A percentile compares a stretch with the other conserved stretches of the same genome.
phyloP scores from a whole-genome alignment of 805 yeast genomes.

The Suhomyces kilbournensis region DNA sequence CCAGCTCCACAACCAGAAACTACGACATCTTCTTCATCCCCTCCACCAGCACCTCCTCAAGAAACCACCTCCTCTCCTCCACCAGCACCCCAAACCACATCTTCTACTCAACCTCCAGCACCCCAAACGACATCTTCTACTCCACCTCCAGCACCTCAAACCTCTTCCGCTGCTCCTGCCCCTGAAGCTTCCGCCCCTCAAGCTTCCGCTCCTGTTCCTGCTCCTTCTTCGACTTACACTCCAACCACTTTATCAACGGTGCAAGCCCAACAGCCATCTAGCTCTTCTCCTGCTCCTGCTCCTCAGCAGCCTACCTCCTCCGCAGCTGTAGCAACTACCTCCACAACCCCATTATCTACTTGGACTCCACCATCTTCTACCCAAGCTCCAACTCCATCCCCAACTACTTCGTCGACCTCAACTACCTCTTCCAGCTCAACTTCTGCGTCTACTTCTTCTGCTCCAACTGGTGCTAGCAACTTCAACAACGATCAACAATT shows the following conservation, averaged over 20 bases:
- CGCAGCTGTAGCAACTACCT: constrained; percentile 4
- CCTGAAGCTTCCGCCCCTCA: background rate
- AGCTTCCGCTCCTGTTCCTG: constrained; percentile 1
- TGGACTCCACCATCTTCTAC: background rate
- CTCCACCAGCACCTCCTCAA: background rate
- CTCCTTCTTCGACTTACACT: constrained; percentile 10
- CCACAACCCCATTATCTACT: constrained; percentile 1
- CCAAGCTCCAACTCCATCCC: constrained; percentile 2
- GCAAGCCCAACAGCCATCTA: constrained; percentile 13
- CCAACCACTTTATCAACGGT: constrained; percentile 7
- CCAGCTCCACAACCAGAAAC: constrained; percentile 2
- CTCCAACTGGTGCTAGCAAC: constrained; percentile 11
- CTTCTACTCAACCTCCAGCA: constrained; percentile 2
- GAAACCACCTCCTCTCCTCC: background rate
- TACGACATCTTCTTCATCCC: constrained; percentile 10
- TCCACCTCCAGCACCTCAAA: background rate
- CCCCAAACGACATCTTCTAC: background rate
- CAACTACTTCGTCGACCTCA: constrained; percentile 8
- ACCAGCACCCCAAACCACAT: background rate
- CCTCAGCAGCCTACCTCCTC: background rate
- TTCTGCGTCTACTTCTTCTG: constrained; percentile 10
- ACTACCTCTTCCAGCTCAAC: constrained; percentile 11
- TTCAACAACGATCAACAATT: constrained; percentile 17
- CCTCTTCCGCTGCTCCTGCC: background rate
- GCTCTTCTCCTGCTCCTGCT: constrained; percentile 11